phyloP scores from a whole-genome alignment of 345 rosid species.

The Citrus inodora region DNA sequence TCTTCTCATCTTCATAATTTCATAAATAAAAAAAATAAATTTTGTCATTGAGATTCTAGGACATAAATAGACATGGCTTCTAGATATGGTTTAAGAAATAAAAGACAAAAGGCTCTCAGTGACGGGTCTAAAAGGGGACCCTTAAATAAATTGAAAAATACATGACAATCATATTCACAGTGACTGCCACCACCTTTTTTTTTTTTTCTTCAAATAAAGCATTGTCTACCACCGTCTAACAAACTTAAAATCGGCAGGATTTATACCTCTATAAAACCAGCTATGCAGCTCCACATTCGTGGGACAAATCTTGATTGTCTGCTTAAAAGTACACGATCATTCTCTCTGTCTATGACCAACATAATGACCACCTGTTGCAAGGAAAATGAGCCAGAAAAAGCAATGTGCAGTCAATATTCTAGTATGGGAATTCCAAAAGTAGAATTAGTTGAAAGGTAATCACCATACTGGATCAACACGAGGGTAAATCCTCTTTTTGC shows the following conservation, averaged over 20 bases:
- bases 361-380: conserved; percentile 79
- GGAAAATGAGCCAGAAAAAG: conserved; percentile 13
- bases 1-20: not conserved
- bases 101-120: not conserved
- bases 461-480: conserved; percentile 81
- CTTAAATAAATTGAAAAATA: not conserved
- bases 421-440: not conserved
- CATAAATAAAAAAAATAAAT: not conserved
- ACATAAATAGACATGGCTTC: not conserved
- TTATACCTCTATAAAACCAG: conserved; percentile 89
- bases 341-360: conserved; percentile 86
- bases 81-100: not conserved
- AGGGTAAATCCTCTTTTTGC: conserved; percentile 76
- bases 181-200: not conserved
- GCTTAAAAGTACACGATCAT: conserved; percentile 76
- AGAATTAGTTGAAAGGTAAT: not conserved
- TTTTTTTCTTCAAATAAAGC: no score
- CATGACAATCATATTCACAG: not conserved
- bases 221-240: not conserved
- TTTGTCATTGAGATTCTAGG: not conserved
- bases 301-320: conserved; percentile 87
- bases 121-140: not conserved
- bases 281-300: conserved; percentile 96
- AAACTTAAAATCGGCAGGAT: conserved; percentile 2
- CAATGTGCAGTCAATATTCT: conserved; percentile 1